Conservation (phyloP, 805 yeast genomes). For the Tetrapisispora fleetii region DNA sequence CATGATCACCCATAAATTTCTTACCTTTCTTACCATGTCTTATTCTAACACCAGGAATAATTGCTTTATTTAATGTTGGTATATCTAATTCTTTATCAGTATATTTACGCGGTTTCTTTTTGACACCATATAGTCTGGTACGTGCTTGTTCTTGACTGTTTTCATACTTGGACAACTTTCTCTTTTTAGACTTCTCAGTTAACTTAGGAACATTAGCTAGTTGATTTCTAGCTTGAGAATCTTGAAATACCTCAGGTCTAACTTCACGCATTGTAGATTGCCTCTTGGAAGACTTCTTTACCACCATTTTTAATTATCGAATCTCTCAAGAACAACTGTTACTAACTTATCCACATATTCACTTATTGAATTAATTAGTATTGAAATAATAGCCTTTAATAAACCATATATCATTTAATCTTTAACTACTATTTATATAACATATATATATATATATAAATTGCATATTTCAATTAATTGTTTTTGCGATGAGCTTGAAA, state of each 20-base stretch:
- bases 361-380: no score
- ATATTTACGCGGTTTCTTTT: conserved; percentile 41
- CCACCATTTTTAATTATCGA: conserved; percentile 35
- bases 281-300: conserved; percentile 41
- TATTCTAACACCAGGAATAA: conserved; percentile 75
- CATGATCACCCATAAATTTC: conserved; percentile 64
- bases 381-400: no score
- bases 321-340: no score
- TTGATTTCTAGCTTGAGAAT: conserved; percentile 59
- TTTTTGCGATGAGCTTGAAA: conserved; percentile 3
- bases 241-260: conserved; percentile 57
- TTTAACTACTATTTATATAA: no score
- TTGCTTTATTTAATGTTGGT: conserved; percentile 72
- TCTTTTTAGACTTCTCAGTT: conserved; percentile 47
- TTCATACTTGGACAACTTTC: conserved; percentile 39
- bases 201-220: conserved; percentile 43
- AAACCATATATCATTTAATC: no score
- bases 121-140: conserved; percentile 59
- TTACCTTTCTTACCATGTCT: conserved; percentile 80
- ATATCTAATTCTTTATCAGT: conserved; percentile 71
- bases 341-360: not conserved
- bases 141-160: conserved; percentile 59
- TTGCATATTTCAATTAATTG: no score
- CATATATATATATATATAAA: no score
- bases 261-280: conserved; percentile 48